Evolutionary conservation across 352 stramenopile species (phyloP), one percentile per base, ranked within the genome.

Genomic region (Pythium dissimile): DNA sequence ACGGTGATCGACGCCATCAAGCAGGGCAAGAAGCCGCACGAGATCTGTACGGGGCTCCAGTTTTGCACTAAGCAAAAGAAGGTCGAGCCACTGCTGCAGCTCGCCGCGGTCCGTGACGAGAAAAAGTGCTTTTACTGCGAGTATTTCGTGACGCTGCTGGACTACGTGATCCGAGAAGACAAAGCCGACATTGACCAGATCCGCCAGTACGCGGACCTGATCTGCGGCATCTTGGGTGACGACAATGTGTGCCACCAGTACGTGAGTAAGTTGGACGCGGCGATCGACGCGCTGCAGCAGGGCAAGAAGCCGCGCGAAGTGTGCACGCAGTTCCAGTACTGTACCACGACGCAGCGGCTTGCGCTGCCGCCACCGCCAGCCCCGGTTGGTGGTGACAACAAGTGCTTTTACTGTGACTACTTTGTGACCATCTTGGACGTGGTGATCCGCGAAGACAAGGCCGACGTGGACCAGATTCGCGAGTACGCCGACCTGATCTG

Each of bases 401-500:
- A 62, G 21, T 88, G 78, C 54, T 68, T 79, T 24, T 88, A 88
- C 50, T 88, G 78, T 46, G 78, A 88, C 32, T 86, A 83, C 27
- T 57, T 80, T 23, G 79, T 71, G 6, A 91, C 75, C 7, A 52
- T 89, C 20, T 44, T 85, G 5, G 74, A 86, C 45, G 69, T 91
- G 23, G 69, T 73, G n/a, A 49, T 86, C 32, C 64, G 86, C 42
- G 71, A 91, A 38, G 77, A 83, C 35, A 64, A 73, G 3, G 57
- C 77, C 1, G 66, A 89, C 41, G 69, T 92, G 13, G 54, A 72
- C 32, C 50, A 85, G 54, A 66, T 92, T 9, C 79, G 81, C 1
- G 44, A 70, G 55, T 87, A 84, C 30, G 79, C 80, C 0, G 82
- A 92, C 44, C 80, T 92, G 74, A 85, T 92, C 27, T 92, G 82